Conservation (phyloP, 192 early-diverging fungal species). For the Coemansia sp. region DNA sequence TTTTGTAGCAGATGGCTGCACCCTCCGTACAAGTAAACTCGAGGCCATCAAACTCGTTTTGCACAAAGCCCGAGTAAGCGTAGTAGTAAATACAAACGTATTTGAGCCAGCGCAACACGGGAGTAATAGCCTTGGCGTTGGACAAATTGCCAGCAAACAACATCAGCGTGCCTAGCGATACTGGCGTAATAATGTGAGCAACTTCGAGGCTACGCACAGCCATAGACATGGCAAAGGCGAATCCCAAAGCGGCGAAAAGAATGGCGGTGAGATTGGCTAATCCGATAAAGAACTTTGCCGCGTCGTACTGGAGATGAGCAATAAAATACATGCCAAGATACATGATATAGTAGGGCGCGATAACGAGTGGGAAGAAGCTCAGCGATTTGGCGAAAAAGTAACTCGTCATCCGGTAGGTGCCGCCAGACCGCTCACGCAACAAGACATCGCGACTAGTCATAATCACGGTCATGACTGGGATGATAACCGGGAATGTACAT, state of each 20-base stretch:
- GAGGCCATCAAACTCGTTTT: slow-evolving; percentile 50
- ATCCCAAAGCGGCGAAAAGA: slow-evolving; percentile 32
- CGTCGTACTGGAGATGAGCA: slow-evolving; percentile 36
- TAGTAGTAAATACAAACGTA: slow-evolving; percentile 43
- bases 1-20: slow-evolving; percentile 19
- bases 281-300: slow-evolving; percentile 35
- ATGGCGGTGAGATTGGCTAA: slow-evolving; percentile 25
- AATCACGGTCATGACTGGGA: slow-evolving; percentile 55
- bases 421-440: slow-evolving; percentile 63
- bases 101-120: slow-evolving; percentile 52
- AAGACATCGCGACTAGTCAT: slow-evolving; percentile 55
- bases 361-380: slow-evolving; percentile 47
- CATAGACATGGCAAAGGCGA: slow-evolving; percentile 38
- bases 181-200: slow-evolving; percentile 39
- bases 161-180: slow-evolving; percentile 29
- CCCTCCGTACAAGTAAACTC: slow-evolving; percentile 21
- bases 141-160: slow-evolving; percentile 50
- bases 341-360: slow-evolving; percentile 23
- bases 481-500: slow-evolving; percentile 58
- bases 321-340: slow-evolving; percentile 38
- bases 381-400: slow-evolving; percentile 66
- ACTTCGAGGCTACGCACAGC: slow-evolving; percentile 30
- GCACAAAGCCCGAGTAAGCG: slow-evolving; percentile 34
- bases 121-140: slow-evolving; percentile 41
- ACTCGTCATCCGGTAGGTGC: slow-evolving; percentile 63